These are phyloP conservation scores for Melanopsichium pennsylvanicum DNA, from an alignment of 1,284 basidiomycete species.

Conservation along the genomic window DNA sequence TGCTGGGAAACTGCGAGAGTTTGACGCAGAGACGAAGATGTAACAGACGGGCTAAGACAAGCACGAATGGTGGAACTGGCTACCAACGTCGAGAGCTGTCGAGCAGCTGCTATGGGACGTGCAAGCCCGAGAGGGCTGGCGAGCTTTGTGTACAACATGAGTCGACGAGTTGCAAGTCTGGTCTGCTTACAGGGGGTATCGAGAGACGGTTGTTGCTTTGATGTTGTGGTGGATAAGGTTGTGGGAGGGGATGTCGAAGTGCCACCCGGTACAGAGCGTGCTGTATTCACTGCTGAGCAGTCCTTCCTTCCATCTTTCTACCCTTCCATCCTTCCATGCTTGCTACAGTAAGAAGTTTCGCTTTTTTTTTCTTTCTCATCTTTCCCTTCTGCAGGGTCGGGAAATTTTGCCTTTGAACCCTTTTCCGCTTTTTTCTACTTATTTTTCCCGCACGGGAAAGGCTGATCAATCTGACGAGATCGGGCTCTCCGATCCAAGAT, in stretches of 20 bases:
- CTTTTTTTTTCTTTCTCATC: constrained; percentile 4
- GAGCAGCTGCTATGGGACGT: constrained; percentile 15
- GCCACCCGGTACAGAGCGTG: too few relatives aligned
- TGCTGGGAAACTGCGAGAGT: neutral
- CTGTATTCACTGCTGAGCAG: too few relatives aligned
- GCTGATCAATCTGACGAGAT: constrained; percentile 9
- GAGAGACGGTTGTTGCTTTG: neutral
- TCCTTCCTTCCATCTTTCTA: too few relatives aligned
- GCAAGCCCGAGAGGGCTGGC: constrained; percentile 24
- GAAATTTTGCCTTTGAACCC: constrained; percentile 9
- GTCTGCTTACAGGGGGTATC: constrained; percentile 1
- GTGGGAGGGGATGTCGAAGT: neutral
- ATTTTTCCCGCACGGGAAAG: neutral
- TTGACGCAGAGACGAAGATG: constrained; percentile 1
- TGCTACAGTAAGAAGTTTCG: constrained; percentile 12
- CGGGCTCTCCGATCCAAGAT: too few relatives aligned
- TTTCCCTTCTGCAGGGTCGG: constrained; percentile 14
- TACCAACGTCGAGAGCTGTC: constrained; percentile 29
- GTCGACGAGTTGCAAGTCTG: constrained; percentile 1
- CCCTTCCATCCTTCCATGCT: too few relatives aligned
- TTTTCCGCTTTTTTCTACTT: neutral
- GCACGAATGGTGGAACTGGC: constrained; percentile 11
- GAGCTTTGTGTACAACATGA: constrained; percentile 37
- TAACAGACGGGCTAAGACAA: neutral
- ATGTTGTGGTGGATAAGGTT: neutral